Conservation (phyloP, 495 filamentous ascomycete genomes). For the Sordaria brevicollis region DNA sequence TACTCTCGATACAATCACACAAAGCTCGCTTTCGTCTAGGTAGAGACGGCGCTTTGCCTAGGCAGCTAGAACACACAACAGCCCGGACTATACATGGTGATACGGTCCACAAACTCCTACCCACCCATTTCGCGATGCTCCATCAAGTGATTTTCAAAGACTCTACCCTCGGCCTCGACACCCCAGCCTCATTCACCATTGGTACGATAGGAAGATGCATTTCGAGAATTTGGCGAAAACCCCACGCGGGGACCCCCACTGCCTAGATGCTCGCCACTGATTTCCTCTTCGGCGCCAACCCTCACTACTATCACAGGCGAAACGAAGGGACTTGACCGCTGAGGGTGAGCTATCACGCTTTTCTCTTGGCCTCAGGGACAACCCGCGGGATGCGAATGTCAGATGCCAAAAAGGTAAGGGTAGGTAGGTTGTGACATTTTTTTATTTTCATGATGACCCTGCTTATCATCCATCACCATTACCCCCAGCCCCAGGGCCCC, state of each 20-base stretch:
- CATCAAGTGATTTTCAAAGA: neutral
- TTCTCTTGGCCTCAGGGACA: neutral
- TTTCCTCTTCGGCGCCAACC: neutral
- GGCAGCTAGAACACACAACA: neutral
- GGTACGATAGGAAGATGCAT: neutral
- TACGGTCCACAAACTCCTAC: neutral
- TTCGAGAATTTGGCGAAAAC: neutral
- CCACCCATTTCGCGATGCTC: neutral
- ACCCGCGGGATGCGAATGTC: neutral
- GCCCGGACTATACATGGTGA: neutral
- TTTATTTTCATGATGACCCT: neutral
- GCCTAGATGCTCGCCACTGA: neutral
- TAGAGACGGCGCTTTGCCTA: neutral
- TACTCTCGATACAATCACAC: neutral
- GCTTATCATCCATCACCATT: neutral
- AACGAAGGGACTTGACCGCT: neutral
- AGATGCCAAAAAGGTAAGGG: neutral
- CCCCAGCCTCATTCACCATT: neutral
- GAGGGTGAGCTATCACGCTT: neutral
- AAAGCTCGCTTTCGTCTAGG: neutral
- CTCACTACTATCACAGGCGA: neutral
- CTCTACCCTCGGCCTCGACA: neutral
- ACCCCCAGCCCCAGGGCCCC: too few species aligned
- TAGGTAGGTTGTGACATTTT: too few species aligned
- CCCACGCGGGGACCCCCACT: neutral